Base-by-base conservation (phyloP, 805 yeast species). In the Hanseniaspora mollemarum region DNA sequence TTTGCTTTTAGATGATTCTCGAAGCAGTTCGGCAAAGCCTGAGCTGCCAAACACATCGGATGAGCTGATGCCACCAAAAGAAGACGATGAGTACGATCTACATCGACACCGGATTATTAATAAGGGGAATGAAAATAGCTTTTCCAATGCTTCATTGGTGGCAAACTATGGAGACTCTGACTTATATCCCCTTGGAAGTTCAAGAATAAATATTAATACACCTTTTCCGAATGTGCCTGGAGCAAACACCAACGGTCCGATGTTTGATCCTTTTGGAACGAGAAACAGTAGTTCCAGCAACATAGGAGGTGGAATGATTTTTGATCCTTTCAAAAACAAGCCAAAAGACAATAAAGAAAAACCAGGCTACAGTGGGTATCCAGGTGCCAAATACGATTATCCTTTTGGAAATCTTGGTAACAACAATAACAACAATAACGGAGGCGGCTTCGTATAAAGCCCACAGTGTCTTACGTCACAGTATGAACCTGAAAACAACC, bases 331-430 rank as follows among this genome's bases (percentile, higher is more conserved):
- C 15, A 55, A 53, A 31, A 53, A 32, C 19, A 49, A 15, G 21
- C 53, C 43, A 51, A 41, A 33, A 9, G 33, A 38, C 19, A 26
- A 51, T 19, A 19, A 42, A 15, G 16, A 41, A 5, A 39, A 39
- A n/a, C 52, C 54, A 5, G 54, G 50, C 12, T 52, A 52, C 10
- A 53, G 57, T 13, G 53, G 53, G 15, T 56, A 62, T 10, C 68
- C 68, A 4, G 68, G 69, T 6, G 57, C 65, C 18, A 60, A 58
- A 31, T 65, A 55, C 46, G 66, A 63, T 52, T 65, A 64, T 43
- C 69, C 69, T 18, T 63, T 55, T 51, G 67, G 66, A 9, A 37
- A 43, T 21, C 51, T 57, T 18, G 25, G 37, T 1, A 19, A 36
- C 15, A 48, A 29, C 15, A 55, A 49, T 24, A 53, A 53, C 7